A percentile compares a stretch with the other conserved stretches of the same genome.
Evolutionary conservation across 805 yeast genomes (phyloP).

Genomic region (Wickerhamiella sergipiensis): DNA sequence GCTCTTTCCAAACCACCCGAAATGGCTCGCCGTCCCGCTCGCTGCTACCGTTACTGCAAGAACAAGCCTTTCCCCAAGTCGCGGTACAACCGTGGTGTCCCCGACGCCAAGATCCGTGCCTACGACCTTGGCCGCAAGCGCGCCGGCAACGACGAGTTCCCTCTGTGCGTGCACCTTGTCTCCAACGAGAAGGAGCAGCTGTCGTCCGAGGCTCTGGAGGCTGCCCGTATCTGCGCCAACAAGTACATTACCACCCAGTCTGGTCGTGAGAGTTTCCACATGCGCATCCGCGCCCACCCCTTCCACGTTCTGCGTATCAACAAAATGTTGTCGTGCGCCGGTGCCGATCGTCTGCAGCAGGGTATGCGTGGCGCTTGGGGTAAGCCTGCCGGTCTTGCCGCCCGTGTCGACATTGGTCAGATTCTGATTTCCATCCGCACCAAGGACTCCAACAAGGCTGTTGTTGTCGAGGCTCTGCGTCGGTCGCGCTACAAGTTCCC

Average conservation of each 20-base stretch:
- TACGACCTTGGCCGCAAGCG: constrained; percentile 99
- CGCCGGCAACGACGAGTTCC: constrained; percentile 99
- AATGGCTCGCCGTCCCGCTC: constrained; percentile 99
- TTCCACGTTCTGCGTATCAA: constrained; percentile 99
- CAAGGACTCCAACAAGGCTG: constrained; percentile 94
- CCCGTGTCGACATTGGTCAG: constrained; percentile 98
- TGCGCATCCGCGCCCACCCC: constrained; percentile 99
- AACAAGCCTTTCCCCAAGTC: constrained; percentile 99
- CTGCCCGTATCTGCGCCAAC: constrained; percentile 99
- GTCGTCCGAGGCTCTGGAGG: constrained; percentile 99
- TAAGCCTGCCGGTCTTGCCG: constrained; percentile 99
- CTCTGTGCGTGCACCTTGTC: constrained; percentile 97
- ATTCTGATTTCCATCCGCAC: constrained; percentile 96
- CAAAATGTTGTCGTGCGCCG: constrained; percentile 99
- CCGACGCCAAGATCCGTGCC: constrained; percentile 98
- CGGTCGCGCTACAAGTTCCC: constrained; percentile 99
- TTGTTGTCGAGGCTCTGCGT: constrained; percentile 97
- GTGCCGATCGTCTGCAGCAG: constrained; percentile 99
- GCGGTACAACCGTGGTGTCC: constrained; percentile 99
- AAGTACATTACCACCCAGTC: constrained; percentile 95
- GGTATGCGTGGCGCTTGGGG: constrained; percentile 99
- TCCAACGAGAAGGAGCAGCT: constrained; percentile 99
- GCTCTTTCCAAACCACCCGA: constrained; percentile 24
- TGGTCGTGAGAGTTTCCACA: constrained; percentile 99
- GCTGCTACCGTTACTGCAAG: constrained; percentile 99